Conservation (phyloP, 2,329 filamentous ascomycete genomes). For the Seiridium unicorne region DNA sequence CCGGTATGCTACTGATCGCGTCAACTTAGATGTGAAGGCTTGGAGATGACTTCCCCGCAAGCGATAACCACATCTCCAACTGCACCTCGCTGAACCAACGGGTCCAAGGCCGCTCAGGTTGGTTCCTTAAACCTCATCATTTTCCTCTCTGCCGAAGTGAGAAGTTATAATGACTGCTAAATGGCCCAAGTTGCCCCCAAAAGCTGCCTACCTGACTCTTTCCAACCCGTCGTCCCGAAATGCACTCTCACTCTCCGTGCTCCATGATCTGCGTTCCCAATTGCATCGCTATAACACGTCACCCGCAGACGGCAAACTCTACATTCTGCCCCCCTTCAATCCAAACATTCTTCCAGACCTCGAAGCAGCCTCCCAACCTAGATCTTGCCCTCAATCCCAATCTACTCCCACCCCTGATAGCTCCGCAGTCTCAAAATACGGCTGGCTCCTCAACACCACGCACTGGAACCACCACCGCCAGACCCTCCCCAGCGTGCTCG, state of each 20-base stretch:
- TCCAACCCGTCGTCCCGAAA: slow-evolving; percentile 22
- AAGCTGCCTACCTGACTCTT: slow-evolving; percentile 23
- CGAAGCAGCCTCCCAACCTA: slow-evolving; percentile 4
- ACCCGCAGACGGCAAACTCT: slow-evolving; percentile 13
- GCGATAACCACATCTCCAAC: no score
- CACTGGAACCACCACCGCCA: slow-evolving; percentile 21
- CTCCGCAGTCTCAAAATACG: slow-evolving; percentile 8
- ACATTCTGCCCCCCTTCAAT: slow-evolving; percentile 27
- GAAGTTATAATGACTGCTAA: not conserved
- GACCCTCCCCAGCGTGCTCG: slow-evolving; percentile 26
- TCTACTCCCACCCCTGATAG: not conserved
- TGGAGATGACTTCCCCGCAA: no score
- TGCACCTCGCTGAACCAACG: no score
- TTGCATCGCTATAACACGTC: slow-evolving; percentile 20
- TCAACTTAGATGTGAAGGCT: no score
- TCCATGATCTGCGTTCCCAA: slow-evolving; percentile 22
- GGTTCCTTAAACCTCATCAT: no score
- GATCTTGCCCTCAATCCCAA: not conserved
- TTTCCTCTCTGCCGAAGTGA: not conserved
- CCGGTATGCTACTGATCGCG: no score
- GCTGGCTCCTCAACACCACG: slow-evolving; percentile 25
- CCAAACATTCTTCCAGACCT: slow-evolving; percentile 17
- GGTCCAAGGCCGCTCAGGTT: no score
- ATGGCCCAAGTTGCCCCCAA: slow-evolving; percentile 21
- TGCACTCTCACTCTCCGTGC: slow-evolving; percentile 20